Evolutionary conservation across 1,284 basidiomycete species (phyloP).

Genomic region (Trametes polyzona): DNA sequence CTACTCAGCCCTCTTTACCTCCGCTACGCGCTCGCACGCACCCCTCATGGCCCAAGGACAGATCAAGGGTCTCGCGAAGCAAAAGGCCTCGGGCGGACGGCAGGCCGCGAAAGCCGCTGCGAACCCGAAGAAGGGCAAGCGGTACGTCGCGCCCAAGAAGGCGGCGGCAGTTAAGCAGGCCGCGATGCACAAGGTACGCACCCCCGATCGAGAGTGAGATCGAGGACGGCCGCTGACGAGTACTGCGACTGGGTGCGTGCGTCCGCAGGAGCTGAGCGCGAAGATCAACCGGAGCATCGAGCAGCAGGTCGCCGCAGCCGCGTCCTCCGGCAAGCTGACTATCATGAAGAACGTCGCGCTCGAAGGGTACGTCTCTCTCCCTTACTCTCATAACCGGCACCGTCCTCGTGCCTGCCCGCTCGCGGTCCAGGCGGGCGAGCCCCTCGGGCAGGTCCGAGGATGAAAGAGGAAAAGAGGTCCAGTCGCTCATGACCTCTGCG

Average conservation of each 20-base stretch:
- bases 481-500: not conserved
- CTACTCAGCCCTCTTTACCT: not conserved
- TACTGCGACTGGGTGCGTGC: no score
- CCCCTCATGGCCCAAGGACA: constrained; percentile 59
- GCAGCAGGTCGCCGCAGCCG: constrained; percentile 86
- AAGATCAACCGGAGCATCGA: constrained; percentile 92
- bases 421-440: no score
- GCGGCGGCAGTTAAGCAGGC: constrained; percentile 67
- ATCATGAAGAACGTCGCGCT: constrained; percentile 78
- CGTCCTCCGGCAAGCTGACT: constrained; percentile 81
- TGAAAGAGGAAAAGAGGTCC: no score
- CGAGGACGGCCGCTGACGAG: not conserved
- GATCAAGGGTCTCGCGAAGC: constrained; percentile 66
- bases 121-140: constrained; percentile 73
- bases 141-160: constrained; percentile 76
- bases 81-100: constrained; percentile 50
- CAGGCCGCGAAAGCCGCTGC: constrained; percentile 66
- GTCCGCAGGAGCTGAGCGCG: constrained; percentile 73
- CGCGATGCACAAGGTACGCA: constrained; percentile 64
- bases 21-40: not conserved
- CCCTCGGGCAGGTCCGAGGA: no score
- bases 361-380: constrained; percentile 53
- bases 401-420: not conserved
- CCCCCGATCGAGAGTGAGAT: not conserved
- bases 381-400: no score